phyloP scores from a whole-genome alignment of 257 asterid genomes.

The Oldenlandia corymbosa region DNA sequence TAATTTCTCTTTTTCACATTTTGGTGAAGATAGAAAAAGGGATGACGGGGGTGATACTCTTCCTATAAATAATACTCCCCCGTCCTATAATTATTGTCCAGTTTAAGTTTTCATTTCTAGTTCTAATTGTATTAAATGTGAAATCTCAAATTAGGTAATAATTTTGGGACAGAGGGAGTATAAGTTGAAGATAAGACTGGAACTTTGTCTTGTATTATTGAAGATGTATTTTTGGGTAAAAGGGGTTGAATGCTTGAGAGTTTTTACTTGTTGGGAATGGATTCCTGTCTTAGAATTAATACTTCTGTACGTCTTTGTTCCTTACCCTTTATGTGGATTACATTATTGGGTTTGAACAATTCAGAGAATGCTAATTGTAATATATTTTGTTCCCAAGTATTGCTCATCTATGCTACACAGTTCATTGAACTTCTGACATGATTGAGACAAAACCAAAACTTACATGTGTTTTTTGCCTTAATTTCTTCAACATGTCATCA shows the following conservation, averaged over 20 bases:
- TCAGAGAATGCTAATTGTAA: slow-evolving; percentile 2
- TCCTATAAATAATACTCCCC: too few species aligned
- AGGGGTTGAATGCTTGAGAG: background rate
- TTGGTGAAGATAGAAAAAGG: too few species aligned
- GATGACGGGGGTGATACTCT: background rate
- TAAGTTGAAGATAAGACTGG: background rate
- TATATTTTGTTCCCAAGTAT: background rate
- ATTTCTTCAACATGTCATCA: background rate
- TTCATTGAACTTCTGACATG: background rate
- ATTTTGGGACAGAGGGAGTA: too few species aligned
- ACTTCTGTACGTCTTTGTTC: too few species aligned
- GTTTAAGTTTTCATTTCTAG: too few species aligned
- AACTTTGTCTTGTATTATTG: background rate
- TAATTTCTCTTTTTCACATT: background rate
- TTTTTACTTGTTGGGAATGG: background rate
- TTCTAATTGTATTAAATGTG: too few species aligned
- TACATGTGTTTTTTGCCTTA: background rate
- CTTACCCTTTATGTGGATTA: background rate
- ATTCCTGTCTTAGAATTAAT: background rate
- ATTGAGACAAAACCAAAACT: too few species aligned
- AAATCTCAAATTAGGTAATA: too few species aligned
- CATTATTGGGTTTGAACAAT: slow-evolving; percentile 1
- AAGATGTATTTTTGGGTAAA: too few species aligned
- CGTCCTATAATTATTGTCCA: too few species aligned
- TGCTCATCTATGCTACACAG: background rate